A percentile compares a stretch with the other conserved stretches of the same genome.
phyloP scores from a whole-genome alignment of 768 basidiomycete genomes.

The Mycena amicta region DNA sequence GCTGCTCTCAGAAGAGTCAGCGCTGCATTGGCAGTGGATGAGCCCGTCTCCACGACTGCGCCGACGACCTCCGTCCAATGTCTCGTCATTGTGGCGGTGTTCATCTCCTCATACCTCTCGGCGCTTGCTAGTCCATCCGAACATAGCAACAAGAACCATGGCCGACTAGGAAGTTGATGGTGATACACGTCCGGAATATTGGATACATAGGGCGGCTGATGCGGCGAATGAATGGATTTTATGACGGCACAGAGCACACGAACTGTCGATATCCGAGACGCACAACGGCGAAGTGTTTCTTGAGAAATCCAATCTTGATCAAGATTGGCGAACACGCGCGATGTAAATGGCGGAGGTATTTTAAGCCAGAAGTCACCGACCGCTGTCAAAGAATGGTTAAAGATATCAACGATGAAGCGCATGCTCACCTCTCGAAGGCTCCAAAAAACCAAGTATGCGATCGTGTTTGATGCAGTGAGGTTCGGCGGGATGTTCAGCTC shows the following conservation, averaged over 20 bases:
- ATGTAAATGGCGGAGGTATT: conserved; percentile 44
- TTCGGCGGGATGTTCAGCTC: conserved; percentile 53
- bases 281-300: conserved; percentile 33
- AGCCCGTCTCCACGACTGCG: conserved; percentile 15
- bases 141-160: conserved; percentile 43
- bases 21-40: conserved; percentile 33
- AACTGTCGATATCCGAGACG: conserved; percentile 35
- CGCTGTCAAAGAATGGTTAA: conserved; percentile 29
- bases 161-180: conserved; percentile 30
- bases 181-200: conserved; percentile 43
- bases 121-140: conserved; percentile 43
- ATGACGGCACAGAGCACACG: neutral
- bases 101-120: conserved; percentile 36
- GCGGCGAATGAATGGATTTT: neutral
- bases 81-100: conserved; percentile 28
- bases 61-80: conserved; percentile 36
- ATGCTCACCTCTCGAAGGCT: conserved; percentile 54
- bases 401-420: neutral
- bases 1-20: conserved; percentile 43
- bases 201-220: conserved; percentile 48
- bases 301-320: conserved; percentile 35
- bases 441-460: conserved; percentile 57
- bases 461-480: conserved; percentile 43
- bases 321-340: conserved; percentile 39
- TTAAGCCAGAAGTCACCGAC: conserved; percentile 51